Conservation (phyloP, 2,329 filamentous ascomycete genomes). For the Helicocarpus griseus region DNA sequence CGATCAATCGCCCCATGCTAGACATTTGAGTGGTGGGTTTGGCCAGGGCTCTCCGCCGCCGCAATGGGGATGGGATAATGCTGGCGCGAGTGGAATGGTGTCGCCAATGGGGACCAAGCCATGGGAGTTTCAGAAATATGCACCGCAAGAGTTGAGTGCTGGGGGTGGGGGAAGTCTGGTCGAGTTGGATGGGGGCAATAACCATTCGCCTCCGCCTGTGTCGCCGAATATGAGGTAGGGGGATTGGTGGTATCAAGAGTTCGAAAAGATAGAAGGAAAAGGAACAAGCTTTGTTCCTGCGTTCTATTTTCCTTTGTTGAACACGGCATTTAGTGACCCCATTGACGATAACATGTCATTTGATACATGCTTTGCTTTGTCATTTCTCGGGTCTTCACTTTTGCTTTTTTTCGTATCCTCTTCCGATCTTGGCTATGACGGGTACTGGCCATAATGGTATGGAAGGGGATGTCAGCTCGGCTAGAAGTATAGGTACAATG, state of each 20-base stretch:
- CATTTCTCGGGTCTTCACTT: no score
- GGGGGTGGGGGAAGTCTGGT: not conserved
- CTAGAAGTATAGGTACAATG: no score
- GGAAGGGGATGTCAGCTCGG: no score
- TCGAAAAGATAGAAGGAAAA: not conserved
- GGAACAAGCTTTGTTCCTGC: not conserved
- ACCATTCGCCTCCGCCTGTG: not conserved
- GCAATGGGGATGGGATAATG: not conserved
- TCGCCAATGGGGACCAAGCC: constrained; percentile 5
- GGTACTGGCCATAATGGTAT: no score
- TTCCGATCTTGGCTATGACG: no score
- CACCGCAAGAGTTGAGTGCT: not conserved
- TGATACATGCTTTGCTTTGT: no score
- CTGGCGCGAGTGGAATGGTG: constrained; percentile 3
- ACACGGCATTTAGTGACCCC: no score
- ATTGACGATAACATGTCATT: no score
- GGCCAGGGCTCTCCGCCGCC: not conserved
- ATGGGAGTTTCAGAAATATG: not conserved
- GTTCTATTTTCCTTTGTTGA: not conserved
- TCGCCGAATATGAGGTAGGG: not conserved
- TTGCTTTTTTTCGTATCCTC: no score
- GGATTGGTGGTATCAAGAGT: no score
- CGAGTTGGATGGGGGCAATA: not conserved
- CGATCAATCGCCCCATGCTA: not conserved
- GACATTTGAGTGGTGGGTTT: not conserved